Conservation (phyloP, 306 rosid species). For the Cucurbita maxima region DNA sequence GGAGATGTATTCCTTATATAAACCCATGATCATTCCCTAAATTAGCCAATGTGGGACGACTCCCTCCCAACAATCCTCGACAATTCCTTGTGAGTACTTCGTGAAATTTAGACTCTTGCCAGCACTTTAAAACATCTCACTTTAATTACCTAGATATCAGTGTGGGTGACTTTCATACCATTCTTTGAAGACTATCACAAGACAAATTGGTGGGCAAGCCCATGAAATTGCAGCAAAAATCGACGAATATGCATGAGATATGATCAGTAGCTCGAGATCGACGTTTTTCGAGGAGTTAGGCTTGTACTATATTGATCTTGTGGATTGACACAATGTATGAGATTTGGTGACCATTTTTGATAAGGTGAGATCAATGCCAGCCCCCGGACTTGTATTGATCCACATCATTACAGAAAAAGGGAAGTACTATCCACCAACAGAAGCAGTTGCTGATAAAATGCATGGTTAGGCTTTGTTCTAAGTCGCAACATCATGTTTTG, state of each 20-base stretch:
- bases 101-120: too few relatives aligned
- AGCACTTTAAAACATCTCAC: too few relatives aligned
- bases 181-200: slow-evolving; percentile 33
- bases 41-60: too few relatives aligned
- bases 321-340: slow-evolving; percentile 62
- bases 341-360: slow-evolving; percentile 56
- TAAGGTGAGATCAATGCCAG: slow-evolving; percentile 50
- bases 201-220: slow-evolving; percentile 46
- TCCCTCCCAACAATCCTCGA: too few relatives aligned
- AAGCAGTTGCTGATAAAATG: slow-evolving; percentile 70
- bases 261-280: slow-evolving; percentile 49
- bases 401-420: slow-evolving; percentile 86
- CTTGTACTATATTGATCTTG: slow-evolving; percentile 66
- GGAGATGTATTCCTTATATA: too few relatives aligned
- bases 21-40: too few relatives aligned
- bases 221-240: slow-evolving; percentile 71
- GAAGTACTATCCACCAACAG: slow-evolving; percentile 86
- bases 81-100: too few relatives aligned
- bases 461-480: slow-evolving; percentile 39
- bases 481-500: not conserved
- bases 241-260: slow-evolving; percentile 56
- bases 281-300: slow-evolving; percentile 76
- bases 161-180: not conserved
- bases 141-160: too few relatives aligned
- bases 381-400: slow-evolving; percentile 77